phyloP scores from a whole-genome alignment of 257 asterid genomes.

The Solanum sejunctum region DNA sequence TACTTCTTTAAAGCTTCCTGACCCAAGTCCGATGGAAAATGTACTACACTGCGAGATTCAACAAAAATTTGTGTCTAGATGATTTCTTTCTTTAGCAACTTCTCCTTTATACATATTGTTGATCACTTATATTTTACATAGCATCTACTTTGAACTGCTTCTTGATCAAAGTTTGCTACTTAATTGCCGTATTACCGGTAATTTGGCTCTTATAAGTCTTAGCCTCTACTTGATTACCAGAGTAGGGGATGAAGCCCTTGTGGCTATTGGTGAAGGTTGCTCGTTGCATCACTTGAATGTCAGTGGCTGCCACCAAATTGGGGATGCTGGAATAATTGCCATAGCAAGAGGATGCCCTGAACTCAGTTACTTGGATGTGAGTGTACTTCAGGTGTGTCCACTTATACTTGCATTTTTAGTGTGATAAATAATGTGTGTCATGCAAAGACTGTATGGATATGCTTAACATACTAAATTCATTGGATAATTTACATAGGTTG shows the following conservation, averaged over 20 bases:
- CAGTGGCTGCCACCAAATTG: slow-evolving; percentile 79
- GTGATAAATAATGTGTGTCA: neutral
- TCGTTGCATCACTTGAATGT: slow-evolving; percentile 61
- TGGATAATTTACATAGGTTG: neutral
- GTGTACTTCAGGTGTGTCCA: slow-evolving; percentile 73
- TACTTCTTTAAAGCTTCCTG: neutral
- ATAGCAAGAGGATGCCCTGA: slow-evolving; percentile 78
- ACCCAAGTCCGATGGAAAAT: neutral
- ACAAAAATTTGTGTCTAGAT: neutral
- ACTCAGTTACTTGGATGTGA: slow-evolving; percentile 67
- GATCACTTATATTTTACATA: neutral
- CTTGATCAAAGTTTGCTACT: neutral
- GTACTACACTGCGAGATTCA: neutral
- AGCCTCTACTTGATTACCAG: slow-evolving; percentile 25
- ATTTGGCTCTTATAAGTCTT: neutral
- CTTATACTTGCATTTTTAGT: neutral
- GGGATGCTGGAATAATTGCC: slow-evolving; percentile 79
- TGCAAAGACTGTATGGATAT: neutral
- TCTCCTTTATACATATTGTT: neutral
- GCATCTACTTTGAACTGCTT: neutral
- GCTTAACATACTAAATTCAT: neutral
- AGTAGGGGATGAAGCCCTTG: slow-evolving; percentile 68
- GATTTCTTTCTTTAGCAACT: neutral
- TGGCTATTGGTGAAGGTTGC: slow-evolving; percentile 78
- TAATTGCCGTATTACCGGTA: neutral